Percentiles rank a stretch among this genome's conserved stretches.
These are phyloP conservation scores for Nicotiana tabacum DNA, from an alignment of 257 asterid genomes.

Conservation along the genomic window DNA sequence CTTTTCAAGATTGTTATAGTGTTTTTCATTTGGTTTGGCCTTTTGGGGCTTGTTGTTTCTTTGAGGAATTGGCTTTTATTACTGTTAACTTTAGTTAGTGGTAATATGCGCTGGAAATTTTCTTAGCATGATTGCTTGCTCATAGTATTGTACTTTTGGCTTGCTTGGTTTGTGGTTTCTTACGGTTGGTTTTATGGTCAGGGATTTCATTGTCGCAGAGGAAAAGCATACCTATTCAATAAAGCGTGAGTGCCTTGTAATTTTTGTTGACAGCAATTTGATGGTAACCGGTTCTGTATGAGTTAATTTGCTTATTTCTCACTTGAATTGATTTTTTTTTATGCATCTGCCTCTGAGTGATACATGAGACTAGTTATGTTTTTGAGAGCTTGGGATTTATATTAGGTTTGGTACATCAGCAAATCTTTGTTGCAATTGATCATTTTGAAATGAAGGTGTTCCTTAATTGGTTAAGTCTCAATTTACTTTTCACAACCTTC, in stretches of 20 bases:
- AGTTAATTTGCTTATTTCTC: not conserved
- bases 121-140: not conserved
- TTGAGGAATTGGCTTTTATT: not conserved
- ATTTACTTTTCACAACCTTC: no score
- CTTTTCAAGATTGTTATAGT: not conserved
- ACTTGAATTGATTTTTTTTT: not conserved
- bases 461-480: no score
- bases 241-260: slow-evolving; percentile 48
- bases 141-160: not conserved
- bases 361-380: no score
- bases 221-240: slow-evolving; percentile 78
- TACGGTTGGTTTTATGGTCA: slow-evolving; percentile 13
- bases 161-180: not conserved
- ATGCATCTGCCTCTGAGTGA: not conserved
- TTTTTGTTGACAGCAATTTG: not conserved
- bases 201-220: slow-evolving; percentile 76
- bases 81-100: no score
- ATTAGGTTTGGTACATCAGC: no score
- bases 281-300: not conserved
- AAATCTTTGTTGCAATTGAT: no score
- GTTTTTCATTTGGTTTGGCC: not conserved
- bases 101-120: not conserved
- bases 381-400: no score
- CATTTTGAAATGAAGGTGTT: no score
- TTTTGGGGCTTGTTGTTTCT: not conserved